Percentiles rank a stretch among this genome's conserved stretches.
These are phyloP conservation scores for Didymella keratinophila DNA, from an alignment of 2,329 filamentous ascomycete species.

Conservation along the genomic window DNA sequence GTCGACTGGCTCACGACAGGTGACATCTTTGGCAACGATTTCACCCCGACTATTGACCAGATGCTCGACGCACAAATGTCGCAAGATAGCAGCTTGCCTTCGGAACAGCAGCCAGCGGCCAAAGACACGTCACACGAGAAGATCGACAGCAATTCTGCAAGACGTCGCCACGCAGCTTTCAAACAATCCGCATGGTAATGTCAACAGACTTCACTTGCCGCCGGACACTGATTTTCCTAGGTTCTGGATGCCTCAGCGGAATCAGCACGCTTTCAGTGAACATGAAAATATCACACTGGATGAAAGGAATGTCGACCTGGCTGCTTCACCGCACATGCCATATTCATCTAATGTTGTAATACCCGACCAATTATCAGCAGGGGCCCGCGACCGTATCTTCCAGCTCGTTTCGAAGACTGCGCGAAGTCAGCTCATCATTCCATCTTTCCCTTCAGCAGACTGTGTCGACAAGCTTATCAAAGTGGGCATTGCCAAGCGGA, in stretches of 20 bases:
- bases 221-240: background rate
- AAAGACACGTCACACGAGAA: background rate
- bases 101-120: background rate
- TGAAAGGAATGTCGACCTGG: background rate
- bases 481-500: conserved; percentile 43
- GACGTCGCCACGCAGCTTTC: background rate
- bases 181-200: background rate
- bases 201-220: background rate
- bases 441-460: conserved; percentile 41
- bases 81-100: conserved; percentile 6
- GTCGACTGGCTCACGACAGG: conserved; percentile 26
- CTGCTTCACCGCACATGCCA: background rate
- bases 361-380: background rate
- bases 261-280: background rate
- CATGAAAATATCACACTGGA: background rate
- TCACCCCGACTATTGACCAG: conserved; percentile 27
- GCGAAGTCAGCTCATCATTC: background rate
- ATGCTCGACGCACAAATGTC: conserved; percentile 1
- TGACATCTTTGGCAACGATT: conserved; percentile 30
- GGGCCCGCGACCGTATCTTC: background rate
- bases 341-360: background rate
- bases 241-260: background rate
- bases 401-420: background rate
- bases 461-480: conserved; percentile 43
- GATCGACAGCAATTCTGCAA: background rate